phyloP scores from a whole-genome alignment of 768 basidiomycete species.

The Leccinum longicurvipes region DNA sequence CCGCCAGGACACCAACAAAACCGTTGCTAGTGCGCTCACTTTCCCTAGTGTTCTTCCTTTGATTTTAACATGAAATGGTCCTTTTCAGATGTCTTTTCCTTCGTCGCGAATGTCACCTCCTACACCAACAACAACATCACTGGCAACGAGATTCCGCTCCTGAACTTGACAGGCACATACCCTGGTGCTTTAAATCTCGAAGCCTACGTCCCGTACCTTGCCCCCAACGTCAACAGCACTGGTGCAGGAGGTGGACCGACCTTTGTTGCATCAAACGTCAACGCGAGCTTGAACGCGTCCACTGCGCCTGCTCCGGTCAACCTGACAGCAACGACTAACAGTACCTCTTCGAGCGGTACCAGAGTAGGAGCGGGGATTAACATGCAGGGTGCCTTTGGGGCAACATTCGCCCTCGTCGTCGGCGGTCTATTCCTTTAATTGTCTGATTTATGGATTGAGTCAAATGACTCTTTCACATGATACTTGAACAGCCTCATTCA shows the following conservation, averaged over 20 bases:
- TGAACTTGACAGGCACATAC: constrained; percentile 41
- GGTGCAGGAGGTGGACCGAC: constrained; percentile 45
- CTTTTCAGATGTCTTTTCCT: constrained; percentile 45
- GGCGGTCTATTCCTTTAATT: constrained; percentile 10
- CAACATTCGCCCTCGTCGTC: not conserved
- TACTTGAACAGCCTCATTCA: not conserved
- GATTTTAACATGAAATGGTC: not conserved
- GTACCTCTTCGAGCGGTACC: not conserved
- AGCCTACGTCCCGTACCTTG: constrained; percentile 41
- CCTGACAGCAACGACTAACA: constrained; percentile 21
- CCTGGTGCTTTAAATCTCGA: constrained; percentile 43
- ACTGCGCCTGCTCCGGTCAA: constrained; percentile 40
- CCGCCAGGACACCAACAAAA: constrained; percentile 53
- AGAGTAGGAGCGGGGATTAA: not conserved
- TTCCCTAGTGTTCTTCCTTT: not conserved
- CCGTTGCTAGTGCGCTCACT: constrained; percentile 15
- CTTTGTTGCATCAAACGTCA: constrained; percentile 33
- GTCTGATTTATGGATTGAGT: not conserved
- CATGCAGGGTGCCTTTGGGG: constrained; percentile 8
- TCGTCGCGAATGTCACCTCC: constrained; percentile 46
- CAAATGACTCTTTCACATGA: not conserved
- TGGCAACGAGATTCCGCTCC: constrained; percentile 27
- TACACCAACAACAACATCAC: constrained; percentile 40
- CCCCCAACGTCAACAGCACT: constrained; percentile 37
- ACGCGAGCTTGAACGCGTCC: constrained; percentile 34